Base-by-base conservation (phyloP, 164 flowering plant genomes). In the Kingdonia uniflora region DNA sequence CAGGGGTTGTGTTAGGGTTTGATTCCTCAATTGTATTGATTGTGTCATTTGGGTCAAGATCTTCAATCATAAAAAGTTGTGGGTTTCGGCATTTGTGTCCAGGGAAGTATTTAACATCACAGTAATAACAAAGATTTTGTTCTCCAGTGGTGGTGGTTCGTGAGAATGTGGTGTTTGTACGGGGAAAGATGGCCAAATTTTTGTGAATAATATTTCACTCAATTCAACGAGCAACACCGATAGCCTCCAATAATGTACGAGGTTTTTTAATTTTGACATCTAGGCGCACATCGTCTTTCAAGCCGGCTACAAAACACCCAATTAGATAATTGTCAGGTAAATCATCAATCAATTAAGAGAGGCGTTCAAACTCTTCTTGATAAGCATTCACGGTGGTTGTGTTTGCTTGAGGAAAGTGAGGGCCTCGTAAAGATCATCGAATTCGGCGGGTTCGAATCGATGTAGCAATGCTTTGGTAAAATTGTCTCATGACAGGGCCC, bases 211-310 rank as follows among this genome's bases (percentile, higher is more conserved):
- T 43, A 13, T n/a, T n/a, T 19, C 20, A 14, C 53, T 50, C 38
- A n/a, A 50, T 19, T 11, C 24, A 13, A 1, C 10, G 37, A 4
- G 53, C 53, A 0, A 50, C 38, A 25, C 38, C 53, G 26, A 50
- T 50, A 1, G 53, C 19, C 1, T 50, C 38, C 5, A n/a, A 50
- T 1, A 50, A 22, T 15, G 37, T 50, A 5, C 10, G 1, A 5
- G 53, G 39, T 14, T 50, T 6, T 25, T 50, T 50, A 6, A 17
- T 25, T 25, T 25, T 6, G 14, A 46, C 49, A 50, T 50, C 53
- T 22, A 50, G 15, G 11, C 38, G 38, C 4, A 50, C 19, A 1
- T 50, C 53, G 10, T 50, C 53, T 14, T n/a, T 14, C 23, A 50
- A 13, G 11, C 38, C 39, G 6, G 35, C 53, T 12, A 50, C 23